Base-by-base conservation (phyloP, 306 rosid genomes). In the Vigna trinervia region DNA sequence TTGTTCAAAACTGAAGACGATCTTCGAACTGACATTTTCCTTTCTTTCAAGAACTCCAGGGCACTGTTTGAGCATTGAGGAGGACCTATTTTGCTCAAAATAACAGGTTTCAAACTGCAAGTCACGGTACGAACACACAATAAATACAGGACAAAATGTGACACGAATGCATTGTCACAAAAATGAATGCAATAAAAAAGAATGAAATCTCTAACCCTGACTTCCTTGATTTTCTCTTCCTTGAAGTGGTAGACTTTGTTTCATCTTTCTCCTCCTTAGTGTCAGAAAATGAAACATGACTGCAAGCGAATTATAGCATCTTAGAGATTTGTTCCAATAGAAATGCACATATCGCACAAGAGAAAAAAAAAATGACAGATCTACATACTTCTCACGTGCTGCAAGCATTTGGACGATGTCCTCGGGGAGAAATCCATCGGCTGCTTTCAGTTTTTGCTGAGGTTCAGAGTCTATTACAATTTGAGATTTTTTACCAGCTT, bases 351-450 rank as follows among this genome's bases (percentile, higher is more conserved):
- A 48, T 36, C 20, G 59, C 22, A 46, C n/a, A 13, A 73, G 32
- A 56, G 11, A 65, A 10, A 65, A 13, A 64, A 13, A 50, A 41
- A 81, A 63, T 8, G 13, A 56, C 8, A 61, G 76, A n/a, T 38
- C 83, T 68, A 81, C 88, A 78, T 86, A 86, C 97, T 94, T 95
- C 85, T 92, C 99, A n/a, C 88, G 89, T 19, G 92, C 85, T 45
- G 89, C 92, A 80, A 95, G 91, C 90, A 85, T 76, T 69, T 90
- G 86, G 41, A 95, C 99, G 32, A 95, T 87, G 84, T 81, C 73
- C 12, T 85, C 65, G 2, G 99, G 96, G 77, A 95, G 99, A 90
- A 89, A 89, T 48, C 93, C 96, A 5, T 30, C 58, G 38, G 71
- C 76, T 51, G 65, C 77, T 51, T 67, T 61, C 43, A 89, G 66